Conservation (phyloP, 2,329 filamentous ascomycete genomes). For the Bimuria novae-zelandiae region DNA sequence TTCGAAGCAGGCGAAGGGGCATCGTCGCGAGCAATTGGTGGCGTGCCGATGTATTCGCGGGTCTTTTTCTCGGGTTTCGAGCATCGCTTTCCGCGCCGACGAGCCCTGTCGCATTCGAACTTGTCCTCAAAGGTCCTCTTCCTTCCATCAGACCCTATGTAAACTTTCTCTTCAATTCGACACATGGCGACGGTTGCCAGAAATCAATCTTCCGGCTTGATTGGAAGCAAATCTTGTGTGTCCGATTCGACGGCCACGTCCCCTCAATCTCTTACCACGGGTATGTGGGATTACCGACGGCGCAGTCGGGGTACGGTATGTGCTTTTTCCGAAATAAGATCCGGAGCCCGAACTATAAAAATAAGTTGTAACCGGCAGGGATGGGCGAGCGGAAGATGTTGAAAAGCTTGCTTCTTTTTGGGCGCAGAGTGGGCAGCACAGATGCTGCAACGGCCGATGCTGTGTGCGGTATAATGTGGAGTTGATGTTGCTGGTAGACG, state of each 20-base stretch:
- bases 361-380: constrained; percentile 13
- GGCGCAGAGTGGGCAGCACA: neutral
- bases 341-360: constrained; percentile 27
- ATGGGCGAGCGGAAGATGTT: constrained; percentile 5
- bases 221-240: neutral
- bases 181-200: constrained; percentile 31
- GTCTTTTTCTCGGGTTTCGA: constrained; percentile 28
- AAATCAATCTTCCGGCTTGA: neutral
- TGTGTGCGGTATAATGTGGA: constrained; percentile 1
- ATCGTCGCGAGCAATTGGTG: constrained; percentile 24
- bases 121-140: constrained; percentile 29
- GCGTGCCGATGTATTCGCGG: constrained; percentile 28
- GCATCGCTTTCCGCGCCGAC: constrained; percentile 27
- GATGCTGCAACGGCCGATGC: neutral
- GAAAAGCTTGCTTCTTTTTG: neutral
- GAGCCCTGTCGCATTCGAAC: constrained; percentile 30
- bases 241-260: neutral
- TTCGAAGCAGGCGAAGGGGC: constrained; percentile 34
- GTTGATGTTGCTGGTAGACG: constrained; percentile 1
- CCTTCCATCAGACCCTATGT: constrained; percentile 31
- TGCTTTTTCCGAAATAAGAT: constrained; percentile 24
- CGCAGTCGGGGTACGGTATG: constrained; percentile 17
- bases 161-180: constrained; percentile 37
- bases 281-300: constrained; percentile 17
- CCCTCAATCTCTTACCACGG: constrained; percentile 19